Base-by-base conservation (phyloP, 148 eudicot genomes). In the Camellia japonica region DNA sequence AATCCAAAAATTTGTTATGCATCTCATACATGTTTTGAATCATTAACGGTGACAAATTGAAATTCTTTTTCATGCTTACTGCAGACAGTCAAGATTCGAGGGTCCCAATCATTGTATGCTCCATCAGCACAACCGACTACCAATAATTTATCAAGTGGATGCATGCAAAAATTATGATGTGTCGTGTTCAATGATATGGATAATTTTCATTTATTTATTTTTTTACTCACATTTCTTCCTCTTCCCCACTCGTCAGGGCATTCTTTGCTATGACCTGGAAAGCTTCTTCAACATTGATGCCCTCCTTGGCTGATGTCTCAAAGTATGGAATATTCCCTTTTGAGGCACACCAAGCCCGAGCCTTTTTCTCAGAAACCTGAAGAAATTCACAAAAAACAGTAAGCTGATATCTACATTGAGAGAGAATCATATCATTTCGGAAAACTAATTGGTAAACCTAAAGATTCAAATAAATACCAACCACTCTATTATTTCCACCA, bases 251-350 rank as follows among this genome's bases (percentile, higher is more conserved):
- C 84, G 86, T 88, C 78, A 92, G 74, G 55, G 98, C 98, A 89
- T 94, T 85, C 81, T 90, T 92, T 43, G 97, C 97, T 76, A 94
- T 94, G 90, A 89, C 85, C 69, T 92, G 94, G 84, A 94, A 94
- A 79, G 98, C 98, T 84, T 92, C 98, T 84, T 94, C 95, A 43
- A 94, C 98, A 82, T 94, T 92, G 47, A 80, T 82, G 19, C 94
- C 98, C 76, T 92, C 98, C 82, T 94, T 94, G n/a, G 98, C 98
- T 54, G 98, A 92, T 79, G 98, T 94, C 82, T 94, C 98, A 79
- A 92, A 94, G 87, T 94, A 94, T 65, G 98, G 97, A 84, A 94
- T 94, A 72, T 92, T 90, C 58, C 96, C 98, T 81, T 94, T 94
- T 56, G 93, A 90, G 51, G 97, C 97, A 89, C 98, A 94, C 98